Conservation (phyloP, 2,329 filamentous ascomycete genomes). For the Volutella citrinella region DNA sequence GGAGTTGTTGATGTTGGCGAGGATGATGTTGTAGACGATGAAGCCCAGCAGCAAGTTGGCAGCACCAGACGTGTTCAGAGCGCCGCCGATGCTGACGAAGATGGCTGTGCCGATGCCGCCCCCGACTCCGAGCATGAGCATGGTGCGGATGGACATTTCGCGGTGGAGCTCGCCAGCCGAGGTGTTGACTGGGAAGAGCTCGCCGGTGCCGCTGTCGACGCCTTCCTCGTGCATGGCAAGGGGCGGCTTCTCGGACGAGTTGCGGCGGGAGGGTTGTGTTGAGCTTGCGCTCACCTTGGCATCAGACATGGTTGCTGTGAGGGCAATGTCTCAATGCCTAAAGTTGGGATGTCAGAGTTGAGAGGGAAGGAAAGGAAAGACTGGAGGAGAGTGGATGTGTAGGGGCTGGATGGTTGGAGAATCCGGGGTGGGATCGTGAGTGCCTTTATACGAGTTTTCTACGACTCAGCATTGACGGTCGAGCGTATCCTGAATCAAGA, state of each 20-base stretch:
- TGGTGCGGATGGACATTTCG: constrained; percentile 8
- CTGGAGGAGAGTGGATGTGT: too few species aligned
- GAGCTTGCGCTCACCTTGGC: too few species aligned
- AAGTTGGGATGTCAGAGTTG: too few species aligned
- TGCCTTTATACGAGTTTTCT: too few species aligned
- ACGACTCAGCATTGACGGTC: too few species aligned
- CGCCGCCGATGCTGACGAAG: constrained; percentile 58
- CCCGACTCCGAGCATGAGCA: constrained; percentile 42
- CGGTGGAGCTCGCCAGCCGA: constrained; percentile 5
- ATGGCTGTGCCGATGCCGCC: constrained; percentile 53
- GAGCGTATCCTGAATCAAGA: too few species aligned
- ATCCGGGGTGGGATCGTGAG: too few species aligned
- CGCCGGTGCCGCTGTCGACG: not conserved
- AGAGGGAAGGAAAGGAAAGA: too few species aligned
- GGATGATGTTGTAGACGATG: constrained; percentile 47
- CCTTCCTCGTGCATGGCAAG: constrained; percentile 1
- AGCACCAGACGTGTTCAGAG: constrained; percentile 37
- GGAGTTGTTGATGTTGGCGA: constrained; percentile 59
- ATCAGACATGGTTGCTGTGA: too few species aligned
- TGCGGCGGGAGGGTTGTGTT: constrained; percentile 1
- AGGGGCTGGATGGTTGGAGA: too few species aligned
- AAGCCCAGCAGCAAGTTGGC: constrained; percentile 55
- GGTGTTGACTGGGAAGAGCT: constrained; percentile 1
- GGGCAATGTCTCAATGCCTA: too few species aligned
- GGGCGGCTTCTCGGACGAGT: constrained; percentile 3